phyloP scores from a whole-genome alignment of 177 flowering plant genomes.

The Tripterygium wilfordii region DNA sequence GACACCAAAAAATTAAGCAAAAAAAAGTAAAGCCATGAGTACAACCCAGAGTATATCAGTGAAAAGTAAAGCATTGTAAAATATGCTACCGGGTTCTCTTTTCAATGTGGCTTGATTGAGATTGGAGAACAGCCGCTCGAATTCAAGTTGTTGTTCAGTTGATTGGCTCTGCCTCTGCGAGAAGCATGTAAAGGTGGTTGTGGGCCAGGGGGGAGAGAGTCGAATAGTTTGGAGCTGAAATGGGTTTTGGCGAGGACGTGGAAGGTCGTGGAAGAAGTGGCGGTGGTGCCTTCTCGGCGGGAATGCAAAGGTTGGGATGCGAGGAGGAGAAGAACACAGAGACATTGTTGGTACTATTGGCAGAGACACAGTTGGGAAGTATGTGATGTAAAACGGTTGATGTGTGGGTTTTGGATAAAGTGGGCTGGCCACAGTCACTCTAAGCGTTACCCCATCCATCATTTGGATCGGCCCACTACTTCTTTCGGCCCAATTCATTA shows the following conservation, averaged over 20 bases:
- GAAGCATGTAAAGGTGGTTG: constrained; percentile 10
- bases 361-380: too few relatives aligned
- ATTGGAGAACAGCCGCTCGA: constrained; percentile 85
- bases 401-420: too few relatives aligned
- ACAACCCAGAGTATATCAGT: not conserved
- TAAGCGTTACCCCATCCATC: too few relatives aligned
- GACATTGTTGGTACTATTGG: too few relatives aligned
- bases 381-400: too few relatives aligned
- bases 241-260: not conserved
- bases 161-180: constrained; percentile 12
- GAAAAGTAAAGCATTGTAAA: not conserved
- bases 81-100: constrained; percentile 63
- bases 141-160: constrained; percentile 16
- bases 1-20: constrained; percentile 9
- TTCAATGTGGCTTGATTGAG: constrained; percentile 74
- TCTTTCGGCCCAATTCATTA: too few relatives aligned
- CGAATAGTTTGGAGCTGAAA: not conserved
- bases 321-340: not conserved
- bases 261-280: not conserved
- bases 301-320: not conserved
- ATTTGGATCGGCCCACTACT: too few relatives aligned
- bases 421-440: too few relatives aligned
- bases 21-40: not conserved
- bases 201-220: not conserved
- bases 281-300: not conserved